Evolutionary conservation across 2,329 filamentous ascomycete species (phyloP).

Genomic region (Neurospora crassa): DNA sequence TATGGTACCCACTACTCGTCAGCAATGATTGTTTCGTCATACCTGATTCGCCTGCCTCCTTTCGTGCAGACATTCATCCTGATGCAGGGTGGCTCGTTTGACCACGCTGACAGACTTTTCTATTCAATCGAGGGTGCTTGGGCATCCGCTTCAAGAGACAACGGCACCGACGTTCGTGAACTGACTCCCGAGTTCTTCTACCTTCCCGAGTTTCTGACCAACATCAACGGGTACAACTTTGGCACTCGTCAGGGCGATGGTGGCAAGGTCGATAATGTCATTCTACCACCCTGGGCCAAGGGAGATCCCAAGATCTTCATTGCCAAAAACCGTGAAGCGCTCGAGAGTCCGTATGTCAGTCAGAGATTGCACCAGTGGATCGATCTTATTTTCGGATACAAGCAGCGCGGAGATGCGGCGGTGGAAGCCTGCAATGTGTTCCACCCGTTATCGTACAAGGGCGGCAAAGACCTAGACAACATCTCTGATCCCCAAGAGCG

Average conservation of each 20-base stretch:
- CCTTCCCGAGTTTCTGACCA: slow-evolving; percentile 87
- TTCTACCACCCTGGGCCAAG: slow-evolving; percentile 93
- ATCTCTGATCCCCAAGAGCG: slow-evolving; percentile 84
- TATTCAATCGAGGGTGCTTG: slow-evolving; percentile 87
- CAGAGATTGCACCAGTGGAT: slow-evolving; percentile 90
- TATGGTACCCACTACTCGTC: slow-evolving; percentile 99
- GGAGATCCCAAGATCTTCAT: slow-evolving; percentile 94
- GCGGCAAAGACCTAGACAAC: slow-evolving; percentile 82
- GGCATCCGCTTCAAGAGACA: slow-evolving; percentile 79
- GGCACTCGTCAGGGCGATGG: slow-evolving; percentile 74
- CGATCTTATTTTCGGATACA: slow-evolving; percentile 86
- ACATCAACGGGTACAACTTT: slow-evolving; percentile 91
- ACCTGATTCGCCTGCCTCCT: slow-evolving; percentile 86
- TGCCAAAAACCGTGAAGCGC: slow-evolving; percentile 84
- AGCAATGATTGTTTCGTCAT: slow-evolving; percentile 96
- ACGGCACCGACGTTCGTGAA: slow-evolving; percentile 90
- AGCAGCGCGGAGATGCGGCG: slow-evolving; percentile 87
- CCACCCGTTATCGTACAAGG: slow-evolving; percentile 90
- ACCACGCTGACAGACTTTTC: slow-evolving; percentile 91
- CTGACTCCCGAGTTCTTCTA: slow-evolving; percentile 97
- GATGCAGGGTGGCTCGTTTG: slow-evolving; percentile 90
- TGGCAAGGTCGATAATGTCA: slow-evolving; percentile 72
- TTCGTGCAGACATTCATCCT: slow-evolving; percentile 94
- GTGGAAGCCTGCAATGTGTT: slow-evolving; percentile 91
- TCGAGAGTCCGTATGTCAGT: slow-evolving; percentile 89